phyloP scores from a whole-genome alignment of 768 basidiomycete species.

The Tylopilus sp. region DNA sequence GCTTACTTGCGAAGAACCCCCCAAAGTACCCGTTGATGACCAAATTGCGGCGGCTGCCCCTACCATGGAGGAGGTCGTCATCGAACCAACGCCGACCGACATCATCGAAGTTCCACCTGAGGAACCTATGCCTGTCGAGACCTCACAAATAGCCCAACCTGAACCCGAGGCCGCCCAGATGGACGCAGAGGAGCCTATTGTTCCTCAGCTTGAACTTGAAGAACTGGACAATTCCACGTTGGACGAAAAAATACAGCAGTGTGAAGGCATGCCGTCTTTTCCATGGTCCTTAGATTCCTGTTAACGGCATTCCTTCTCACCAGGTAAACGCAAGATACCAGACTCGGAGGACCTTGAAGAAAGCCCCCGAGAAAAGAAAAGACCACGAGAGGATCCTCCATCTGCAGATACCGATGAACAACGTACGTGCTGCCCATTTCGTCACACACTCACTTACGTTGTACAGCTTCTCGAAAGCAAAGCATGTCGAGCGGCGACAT shows the following conservation, averaged over 20 bases:
- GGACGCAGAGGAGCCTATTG: constrained; percentile 14
- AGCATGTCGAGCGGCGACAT: constrained; percentile 17
- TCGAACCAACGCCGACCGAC: constrained; percentile 5
- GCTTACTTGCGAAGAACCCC: background rate
- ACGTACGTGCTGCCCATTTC: constrained; percentile 26
- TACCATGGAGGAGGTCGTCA: constrained; percentile 7
- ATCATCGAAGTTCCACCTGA: constrained; percentile 7
- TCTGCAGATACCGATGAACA: constrained; percentile 39
- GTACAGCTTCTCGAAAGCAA: constrained; percentile 20
- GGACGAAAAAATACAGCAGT: constrained; percentile 11
- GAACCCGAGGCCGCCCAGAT: constrained; percentile 3
- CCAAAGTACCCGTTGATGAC: constrained; percentile 4
- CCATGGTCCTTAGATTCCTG: background rate
- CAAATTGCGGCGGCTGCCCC: background rate
- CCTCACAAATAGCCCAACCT: background rate
- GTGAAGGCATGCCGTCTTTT: constrained; percentile 18
- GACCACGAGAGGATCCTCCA: constrained; percentile 23
- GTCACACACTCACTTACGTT: constrained; percentile 1
- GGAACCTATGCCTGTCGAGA: constrained; percentile 6
- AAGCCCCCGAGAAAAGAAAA: constrained; percentile 25
- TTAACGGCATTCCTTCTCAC: background rate
- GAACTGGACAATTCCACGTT: constrained; percentile 10
- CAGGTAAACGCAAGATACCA: constrained; percentile 28
- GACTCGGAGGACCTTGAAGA: constrained; percentile 25
- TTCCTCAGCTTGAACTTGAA: background rate